phyloP scores from a whole-genome alignment of 2,329 filamentous ascomycete species.

The Xylariomycetidae sp. region DNA sequence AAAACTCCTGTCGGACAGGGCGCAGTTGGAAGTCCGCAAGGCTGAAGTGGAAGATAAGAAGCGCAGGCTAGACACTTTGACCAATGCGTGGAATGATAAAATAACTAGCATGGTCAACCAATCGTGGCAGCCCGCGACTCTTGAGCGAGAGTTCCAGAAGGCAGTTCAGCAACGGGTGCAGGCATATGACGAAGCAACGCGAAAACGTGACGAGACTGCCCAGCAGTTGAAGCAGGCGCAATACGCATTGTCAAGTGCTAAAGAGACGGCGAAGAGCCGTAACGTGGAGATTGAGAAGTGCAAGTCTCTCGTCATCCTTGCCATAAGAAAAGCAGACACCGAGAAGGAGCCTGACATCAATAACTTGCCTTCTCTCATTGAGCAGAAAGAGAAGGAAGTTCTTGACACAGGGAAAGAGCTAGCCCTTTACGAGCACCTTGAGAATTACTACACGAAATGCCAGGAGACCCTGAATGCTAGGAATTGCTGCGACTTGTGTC shows the following conservation, averaged over 20 bases:
- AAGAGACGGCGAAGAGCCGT: slow-evolving; percentile 61
- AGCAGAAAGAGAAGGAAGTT: slow-evolving; percentile 48
- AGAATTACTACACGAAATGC: slow-evolving; percentile 67
- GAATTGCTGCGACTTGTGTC: slow-evolving; percentile 73
- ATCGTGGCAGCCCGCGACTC: slow-evolving; percentile 63
- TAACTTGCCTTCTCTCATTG: slow-evolving; percentile 49
- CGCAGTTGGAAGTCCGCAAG: slow-evolving; percentile 76
- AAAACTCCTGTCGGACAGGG: slow-evolving; percentile 73
- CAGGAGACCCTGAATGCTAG: slow-evolving; percentile 60
- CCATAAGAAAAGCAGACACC: slow-evolving; percentile 38
- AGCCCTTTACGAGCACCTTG: slow-evolving; percentile 63
- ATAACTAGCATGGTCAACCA: slow-evolving; percentile 60
- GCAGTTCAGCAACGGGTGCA: slow-evolving; percentile 54
- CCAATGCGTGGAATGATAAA: slow-evolving; percentile 66
- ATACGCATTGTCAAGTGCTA: slow-evolving; percentile 62
- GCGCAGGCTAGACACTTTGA: slow-evolving; percentile 72
- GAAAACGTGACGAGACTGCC: slow-evolving; percentile 63
- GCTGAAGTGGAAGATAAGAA: slow-evolving; percentile 73
- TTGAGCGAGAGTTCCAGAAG: slow-evolving; percentile 68
- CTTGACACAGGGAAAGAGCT: slow-evolving; percentile 62
- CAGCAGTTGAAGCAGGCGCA: slow-evolving; percentile 74
- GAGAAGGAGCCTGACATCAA: slow-evolving; percentile 44
- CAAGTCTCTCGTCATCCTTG: slow-evolving; percentile 50
- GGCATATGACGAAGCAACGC: slow-evolving; percentile 60
- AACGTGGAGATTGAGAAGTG: slow-evolving; percentile 57